Evolutionary conservation across 257 asterid genomes (phyloP), one percentile per base, ranked within the genome.

Genomic region (Capsicum chinense): DNA sequence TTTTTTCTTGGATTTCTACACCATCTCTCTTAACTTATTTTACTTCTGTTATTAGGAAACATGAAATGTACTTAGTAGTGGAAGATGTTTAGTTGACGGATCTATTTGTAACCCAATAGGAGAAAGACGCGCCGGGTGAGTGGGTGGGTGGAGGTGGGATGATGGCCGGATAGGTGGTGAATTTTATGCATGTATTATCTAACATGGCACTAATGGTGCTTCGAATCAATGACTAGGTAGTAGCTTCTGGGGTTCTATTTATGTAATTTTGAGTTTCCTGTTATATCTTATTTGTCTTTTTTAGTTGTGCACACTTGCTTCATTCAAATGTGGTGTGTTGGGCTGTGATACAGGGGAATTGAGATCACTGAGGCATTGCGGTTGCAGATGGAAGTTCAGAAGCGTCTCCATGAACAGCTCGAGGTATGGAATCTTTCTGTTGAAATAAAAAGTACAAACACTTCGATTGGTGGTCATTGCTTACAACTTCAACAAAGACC

Each of bases 331-430:
- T 74, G 44, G 5, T 74, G 80, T 50, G 21, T 74, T 50, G 80
- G 81, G 26, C 9, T 52, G 60, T 35, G 79, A 48, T 80, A 82
- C 90, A 95, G 98, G 88, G 98, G 98, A 42, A 91, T 95, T 83
- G 98, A 94, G 89, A 92, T 95, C 87, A 92, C 99, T 26, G 99
- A 95, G 91, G 99, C 99, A 39, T 85, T 95, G 79, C 92, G 98
- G 4, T 85, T 95, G 85, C 99, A 95, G 88, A 91, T 95, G 93
- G 99, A 95, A 87, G 99, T 95, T 79, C 99, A 95, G 87, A 95
- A 95, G 89, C 92, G 97, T 84, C 95, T 95, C 83, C 99, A 95
- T 57, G 97, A 94, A 88, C 99, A 95, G 89, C 99, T 95, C 79
- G 98, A 94, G 96, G 99, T 95, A 90, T 73, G 87, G 47, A 44